Percentiles rank a stretch among this genome's conserved stretches.
Conservation (phyloP, 768 basidiomycete species). For the Trametopsis cervina region DNA sequence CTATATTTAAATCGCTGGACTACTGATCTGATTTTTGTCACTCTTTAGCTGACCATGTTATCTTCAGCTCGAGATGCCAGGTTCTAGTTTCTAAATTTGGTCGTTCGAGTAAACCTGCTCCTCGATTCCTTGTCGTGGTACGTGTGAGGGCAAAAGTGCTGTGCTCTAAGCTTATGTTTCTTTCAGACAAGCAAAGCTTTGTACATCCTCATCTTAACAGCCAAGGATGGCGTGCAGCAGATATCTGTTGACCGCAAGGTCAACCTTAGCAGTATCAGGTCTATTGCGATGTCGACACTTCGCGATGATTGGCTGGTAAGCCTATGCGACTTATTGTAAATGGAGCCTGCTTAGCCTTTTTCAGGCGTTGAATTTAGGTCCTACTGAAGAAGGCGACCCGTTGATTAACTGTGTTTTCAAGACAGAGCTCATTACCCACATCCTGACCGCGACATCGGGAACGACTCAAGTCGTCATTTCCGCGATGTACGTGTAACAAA, state of each 20-base stretch:
- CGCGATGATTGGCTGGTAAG: conserved; percentile 93
- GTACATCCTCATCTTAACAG: conserved; percentile 59
- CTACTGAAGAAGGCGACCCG: conserved; percentile 91
- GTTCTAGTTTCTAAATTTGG: conserved; percentile 77
- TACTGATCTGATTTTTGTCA: background rate
- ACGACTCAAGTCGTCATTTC: conserved; percentile 66
- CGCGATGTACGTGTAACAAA: conserved; percentile 53
- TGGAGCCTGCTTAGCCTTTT: background rate
- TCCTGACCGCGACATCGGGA: conserved; percentile 76
- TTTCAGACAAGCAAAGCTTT: conserved; percentile 78
- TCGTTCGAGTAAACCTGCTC: conserved; percentile 87
- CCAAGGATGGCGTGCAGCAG: conserved; percentile 53
- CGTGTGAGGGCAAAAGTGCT: too few relatives aligned
- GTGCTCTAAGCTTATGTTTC: too few relatives aligned
- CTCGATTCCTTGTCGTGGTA: conserved; percentile 86
- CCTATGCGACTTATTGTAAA: background rate
- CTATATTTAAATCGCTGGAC: conserved; percentile 5
- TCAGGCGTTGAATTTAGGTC: conserved; percentile 70
- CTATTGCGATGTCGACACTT: conserved; percentile 79
- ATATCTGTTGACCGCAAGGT: conserved; percentile 81
- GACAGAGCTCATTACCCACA: conserved; percentile 83
- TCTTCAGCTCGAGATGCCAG: conserved; percentile 79
- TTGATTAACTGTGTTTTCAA: conserved; percentile 90
- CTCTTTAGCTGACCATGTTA: conserved; percentile 63
- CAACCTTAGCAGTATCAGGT: conserved; percentile 79